phyloP scores from a whole-genome alignment of 768 basidiomycete genomes.

The Ramaria sp. region DNA sequence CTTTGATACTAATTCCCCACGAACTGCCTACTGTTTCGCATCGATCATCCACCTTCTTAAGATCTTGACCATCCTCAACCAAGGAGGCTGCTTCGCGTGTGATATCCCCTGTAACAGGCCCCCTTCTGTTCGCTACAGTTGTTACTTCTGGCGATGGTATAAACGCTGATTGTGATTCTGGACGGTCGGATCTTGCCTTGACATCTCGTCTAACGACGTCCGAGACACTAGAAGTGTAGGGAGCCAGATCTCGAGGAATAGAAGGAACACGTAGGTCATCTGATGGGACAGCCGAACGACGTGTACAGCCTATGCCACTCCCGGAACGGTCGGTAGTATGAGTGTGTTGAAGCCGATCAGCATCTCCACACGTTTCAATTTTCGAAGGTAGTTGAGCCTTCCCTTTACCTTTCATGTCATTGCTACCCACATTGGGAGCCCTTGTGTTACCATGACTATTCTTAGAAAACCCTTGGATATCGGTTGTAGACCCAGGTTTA shows the following conservation, averaged over 20 bases:
- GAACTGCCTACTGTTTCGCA: neutral
- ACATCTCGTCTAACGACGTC: too few species aligned
- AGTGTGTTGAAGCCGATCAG: neutral
- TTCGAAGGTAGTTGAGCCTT: neutral
- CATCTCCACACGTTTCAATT: neutral
- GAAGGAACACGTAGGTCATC: too few species aligned
- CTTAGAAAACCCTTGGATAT: neutral
- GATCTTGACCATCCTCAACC: neutral
- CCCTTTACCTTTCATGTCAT: slow-evolving; percentile 3
- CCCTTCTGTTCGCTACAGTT: neutral
- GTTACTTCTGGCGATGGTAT: neutral
- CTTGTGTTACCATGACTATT: neutral
- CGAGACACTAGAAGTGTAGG: too few species aligned
- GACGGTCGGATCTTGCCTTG: neutral
- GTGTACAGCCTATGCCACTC: too few species aligned
- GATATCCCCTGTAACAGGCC: neutral
- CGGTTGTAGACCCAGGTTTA: neutral
- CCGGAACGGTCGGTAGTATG: neutral
- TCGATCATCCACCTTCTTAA: neutral
- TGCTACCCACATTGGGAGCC: neutral
- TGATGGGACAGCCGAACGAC: too few species aligned
- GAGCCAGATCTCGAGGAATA: too few species aligned
- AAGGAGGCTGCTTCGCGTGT: neutral
- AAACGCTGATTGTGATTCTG: neutral
- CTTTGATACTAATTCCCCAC: slow-evolving; percentile 8